phyloP scores from a whole-genome alignment of 805 yeast species.

The Wickerhamiella allomyrinae region DNA sequence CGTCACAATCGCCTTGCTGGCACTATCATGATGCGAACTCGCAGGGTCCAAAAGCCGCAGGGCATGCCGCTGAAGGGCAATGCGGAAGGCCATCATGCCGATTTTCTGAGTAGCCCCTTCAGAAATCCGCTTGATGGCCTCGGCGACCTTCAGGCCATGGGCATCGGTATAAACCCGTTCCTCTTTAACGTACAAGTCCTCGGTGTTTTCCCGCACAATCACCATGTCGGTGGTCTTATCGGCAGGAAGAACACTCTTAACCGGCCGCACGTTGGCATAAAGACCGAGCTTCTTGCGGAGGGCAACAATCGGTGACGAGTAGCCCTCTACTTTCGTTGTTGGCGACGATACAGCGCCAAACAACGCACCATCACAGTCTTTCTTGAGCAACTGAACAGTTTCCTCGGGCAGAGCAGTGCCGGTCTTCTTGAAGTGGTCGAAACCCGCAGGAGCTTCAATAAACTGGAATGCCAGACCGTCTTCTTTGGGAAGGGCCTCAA shows the following conservation, averaged over 20 bases:
- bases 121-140: slow-evolving; percentile 91
- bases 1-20: slow-evolving; percentile 57
- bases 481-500: slow-evolving; percentile 56
- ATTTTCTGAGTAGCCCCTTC: slow-evolving; percentile 76
- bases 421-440: slow-evolving; percentile 83
- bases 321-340: slow-evolving; percentile 83
- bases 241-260: slow-evolving; percentile 74
- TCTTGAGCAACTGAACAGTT: slow-evolving; percentile 63
- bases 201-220: slow-evolving; percentile 96
- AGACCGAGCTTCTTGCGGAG: slow-evolving; percentile 87
- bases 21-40: slow-evolving; percentile 26
- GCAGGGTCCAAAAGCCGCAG: slow-evolving; percentile 41
- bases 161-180: slow-evolving; percentile 59
- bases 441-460: slow-evolving; percentile 83
- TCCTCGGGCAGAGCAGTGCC: slow-evolving; percentile 92
- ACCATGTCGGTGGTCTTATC: slow-evolving; percentile 93
- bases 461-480: slow-evolving; percentile 73
- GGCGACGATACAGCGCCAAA: slow-evolving; percentile 97
- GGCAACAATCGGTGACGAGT: slow-evolving; percentile 98
- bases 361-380: slow-evolving; percentile 89
- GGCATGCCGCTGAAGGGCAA: slow-evolving; percentile 80
- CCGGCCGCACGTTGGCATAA: slow-evolving; percentile 96
- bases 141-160: slow-evolving; percentile 72
- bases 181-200: slow-evolving; percentile 91
- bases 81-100: slow-evolving; percentile 81